phyloP scores from a whole-genome alignment of 371 early-diverging fungal genomes.

The Lichtheimia hyalospora region DNA sequence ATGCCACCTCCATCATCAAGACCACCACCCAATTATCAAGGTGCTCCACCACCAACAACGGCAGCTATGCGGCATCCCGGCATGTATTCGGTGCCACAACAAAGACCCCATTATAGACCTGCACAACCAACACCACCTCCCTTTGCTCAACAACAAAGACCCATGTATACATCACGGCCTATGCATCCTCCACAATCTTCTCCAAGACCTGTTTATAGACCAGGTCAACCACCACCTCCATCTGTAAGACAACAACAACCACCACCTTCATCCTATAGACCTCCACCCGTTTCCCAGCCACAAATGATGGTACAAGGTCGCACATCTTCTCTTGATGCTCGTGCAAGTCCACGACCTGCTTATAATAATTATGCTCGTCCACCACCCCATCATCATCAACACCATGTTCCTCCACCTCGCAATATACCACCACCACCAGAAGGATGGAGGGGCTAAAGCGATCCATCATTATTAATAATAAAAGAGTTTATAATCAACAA shows the following conservation, averaged over 20 bases:
- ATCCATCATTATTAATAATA: too few species aligned
- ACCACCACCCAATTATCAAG: not conserved
- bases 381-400: constrained; percentile 5
- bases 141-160: constrained; percentile 6
- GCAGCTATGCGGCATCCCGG: constrained; percentile 6
- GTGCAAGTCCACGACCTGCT: not conserved
- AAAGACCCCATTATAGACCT: constrained; percentile 10
- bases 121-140: not conserved
- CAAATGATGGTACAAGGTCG: constrained; percentile 10
- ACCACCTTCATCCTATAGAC: constrained; percentile 3
- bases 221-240: not conserved
- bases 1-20: constrained; percentile 1
- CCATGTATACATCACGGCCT: constrained; percentile 7
- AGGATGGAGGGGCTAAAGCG: constrained; percentile 16
- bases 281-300: not conserved
- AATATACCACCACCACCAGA: constrained; percentile 21
- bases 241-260: constrained; percentile 10
- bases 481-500: too few species aligned
- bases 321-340: constrained; percentile 14
- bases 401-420: constrained; percentile 6
- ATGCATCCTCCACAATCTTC: constrained; percentile 8
- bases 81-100: constrained; percentile 2
- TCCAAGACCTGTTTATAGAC: constrained; percentile 15
- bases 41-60: not conserved
- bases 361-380: constrained; percentile 2